Percentiles rank a stretch among this genome's conserved stretches.
Conservation (phyloP, 768 basidiomycete genomes). For the Daedalea quercina region DNA sequence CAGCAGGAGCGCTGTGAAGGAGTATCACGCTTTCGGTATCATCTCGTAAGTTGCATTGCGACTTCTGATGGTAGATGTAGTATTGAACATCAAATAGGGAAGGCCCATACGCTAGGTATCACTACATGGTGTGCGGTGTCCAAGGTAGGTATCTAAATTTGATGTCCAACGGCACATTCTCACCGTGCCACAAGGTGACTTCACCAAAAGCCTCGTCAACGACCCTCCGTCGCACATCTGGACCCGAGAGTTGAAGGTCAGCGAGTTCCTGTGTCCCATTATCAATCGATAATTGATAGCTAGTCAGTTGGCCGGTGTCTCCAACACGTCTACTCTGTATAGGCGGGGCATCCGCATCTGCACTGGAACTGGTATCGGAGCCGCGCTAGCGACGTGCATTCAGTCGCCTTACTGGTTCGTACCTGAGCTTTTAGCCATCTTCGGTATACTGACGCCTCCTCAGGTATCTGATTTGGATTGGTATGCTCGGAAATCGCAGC, state of each 20-base stretch:
- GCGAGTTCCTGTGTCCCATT: background rate
- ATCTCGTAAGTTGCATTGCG: constrained; percentile 23
- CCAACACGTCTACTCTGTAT: constrained; percentile 36
- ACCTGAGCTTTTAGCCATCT: background rate
- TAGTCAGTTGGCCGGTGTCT: constrained; percentile 34
- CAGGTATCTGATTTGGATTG: constrained; percentile 36
- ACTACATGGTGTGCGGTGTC: constrained; percentile 39
- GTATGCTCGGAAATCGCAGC: background rate
- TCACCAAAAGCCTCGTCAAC: constrained; percentile 34
- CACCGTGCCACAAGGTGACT: constrained; percentile 29
- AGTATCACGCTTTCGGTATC: constrained; percentile 41
- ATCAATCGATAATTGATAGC: background rate
- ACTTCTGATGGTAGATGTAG: background rate
- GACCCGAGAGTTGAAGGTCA: constrained; percentile 39
- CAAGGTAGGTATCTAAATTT: background rate
- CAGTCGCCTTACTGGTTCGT: constrained; percentile 19
- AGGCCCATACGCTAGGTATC: constrained; percentile 33
- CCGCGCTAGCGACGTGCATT: constrained; percentile 36
- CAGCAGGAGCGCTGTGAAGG: constrained; percentile 33
- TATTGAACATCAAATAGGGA: constrained; percentile 23
- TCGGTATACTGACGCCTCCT: background rate
- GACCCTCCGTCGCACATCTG: constrained; percentile 33
- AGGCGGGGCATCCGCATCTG: constrained; percentile 38
- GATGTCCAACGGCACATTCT: background rate
- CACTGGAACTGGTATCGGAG: constrained; percentile 40